These are phyloP conservation scores for Hydnum rufescens DNA, from an alignment of 768 basidiomycete species.

Conservation along the genomic window DNA sequence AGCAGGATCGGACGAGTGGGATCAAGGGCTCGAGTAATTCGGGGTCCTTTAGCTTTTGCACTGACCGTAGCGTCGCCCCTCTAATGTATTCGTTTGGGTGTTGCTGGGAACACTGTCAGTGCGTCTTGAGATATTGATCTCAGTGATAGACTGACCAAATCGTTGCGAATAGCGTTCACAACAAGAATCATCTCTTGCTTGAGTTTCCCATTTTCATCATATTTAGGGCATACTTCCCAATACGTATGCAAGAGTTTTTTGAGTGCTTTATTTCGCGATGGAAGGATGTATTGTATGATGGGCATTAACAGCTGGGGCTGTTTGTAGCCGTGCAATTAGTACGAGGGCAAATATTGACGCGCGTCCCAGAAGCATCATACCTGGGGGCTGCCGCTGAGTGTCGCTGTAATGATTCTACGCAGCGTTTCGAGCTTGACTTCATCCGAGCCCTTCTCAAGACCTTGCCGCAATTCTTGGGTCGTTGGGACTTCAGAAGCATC, in stretches of 20 bases:
- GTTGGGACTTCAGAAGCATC: conserved; percentile 57
- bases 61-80: conserved; percentile 87
- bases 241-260: conserved; percentile 95
- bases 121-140: not conserved
- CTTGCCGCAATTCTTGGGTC: conserved; percentile 59
- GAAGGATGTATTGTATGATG: conserved; percentile 94
- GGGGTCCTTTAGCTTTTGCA: conserved; percentile 87
- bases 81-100: conserved; percentile 99
- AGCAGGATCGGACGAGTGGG: conserved; percentile 79
- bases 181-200: conserved; percentile 99
- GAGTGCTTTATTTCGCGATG: conserved; percentile 82
- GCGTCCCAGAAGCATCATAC: conserved; percentile 25
- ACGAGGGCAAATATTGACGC: not conserved
- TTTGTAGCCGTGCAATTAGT: not conserved
- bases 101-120: conserved; percentile 35
- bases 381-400: conserved; percentile 86
- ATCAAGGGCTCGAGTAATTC: conserved; percentile 93
- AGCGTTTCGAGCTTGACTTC: conserved; percentile 94
- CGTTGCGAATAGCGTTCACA: conserved; percentile 97
- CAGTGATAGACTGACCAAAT: conserved; percentile 42
- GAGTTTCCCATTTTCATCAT: conserved; percentile 89
- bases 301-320: conserved; percentile 93
- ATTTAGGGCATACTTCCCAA: conserved; percentile 96
- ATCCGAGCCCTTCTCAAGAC: conserved; percentile 86
- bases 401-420: conserved; percentile 81